Evolutionary conservation across 371 early-diverging fungal species (phyloP).

Genomic region (Batkoa obscura): DNA sequence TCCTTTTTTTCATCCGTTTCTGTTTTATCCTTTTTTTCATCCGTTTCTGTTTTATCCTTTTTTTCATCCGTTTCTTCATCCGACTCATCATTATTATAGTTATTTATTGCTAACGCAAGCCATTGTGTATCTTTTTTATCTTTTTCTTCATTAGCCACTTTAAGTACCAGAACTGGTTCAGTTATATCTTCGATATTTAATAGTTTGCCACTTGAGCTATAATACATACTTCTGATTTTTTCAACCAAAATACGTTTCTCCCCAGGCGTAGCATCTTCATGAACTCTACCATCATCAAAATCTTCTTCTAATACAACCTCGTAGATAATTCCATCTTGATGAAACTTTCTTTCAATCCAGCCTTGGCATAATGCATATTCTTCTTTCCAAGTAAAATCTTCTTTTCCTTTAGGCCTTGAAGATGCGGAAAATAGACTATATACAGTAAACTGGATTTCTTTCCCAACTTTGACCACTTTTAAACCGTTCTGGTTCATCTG

Average conservation of each 20-base stretch:
- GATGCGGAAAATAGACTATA: conserved; percentile 46
- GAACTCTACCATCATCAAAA: conserved; percentile 49
- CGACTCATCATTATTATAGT: not conserved
- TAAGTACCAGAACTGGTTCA: conserved; percentile 44
- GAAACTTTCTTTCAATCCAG: conserved; percentile 10
- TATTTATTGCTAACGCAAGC: not conserved
- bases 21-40: conserved; percentile 1
- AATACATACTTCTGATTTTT: conserved; percentile 32
- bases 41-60: too few relatives aligned
- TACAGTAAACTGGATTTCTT: conserved; percentile 21
- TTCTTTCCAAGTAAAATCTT: conserved; percentile 60
- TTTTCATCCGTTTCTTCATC: not conserved
- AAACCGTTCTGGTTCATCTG: conserved; percentile 7
- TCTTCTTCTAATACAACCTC: conserved; percentile 32
- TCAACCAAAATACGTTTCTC: conserved; percentile 12
- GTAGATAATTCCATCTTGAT: conserved; percentile 13
- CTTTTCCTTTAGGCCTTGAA: conserved; percentile 21
- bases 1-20: not conserved
- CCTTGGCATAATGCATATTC: conserved; percentile 30
- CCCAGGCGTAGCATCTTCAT: conserved; percentile 21
- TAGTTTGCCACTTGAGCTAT: conserved; percentile 42
- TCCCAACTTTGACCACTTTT: conserved; percentile 13
- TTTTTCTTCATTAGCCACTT: conserved; percentile 12
- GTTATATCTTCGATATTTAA: conserved; percentile 48
- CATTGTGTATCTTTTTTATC: conserved; percentile 7